Evolutionary conservation across 1,284 basidiomycete species (phyloP).

Genomic region (Pyrrhoderma noxium): DNA sequence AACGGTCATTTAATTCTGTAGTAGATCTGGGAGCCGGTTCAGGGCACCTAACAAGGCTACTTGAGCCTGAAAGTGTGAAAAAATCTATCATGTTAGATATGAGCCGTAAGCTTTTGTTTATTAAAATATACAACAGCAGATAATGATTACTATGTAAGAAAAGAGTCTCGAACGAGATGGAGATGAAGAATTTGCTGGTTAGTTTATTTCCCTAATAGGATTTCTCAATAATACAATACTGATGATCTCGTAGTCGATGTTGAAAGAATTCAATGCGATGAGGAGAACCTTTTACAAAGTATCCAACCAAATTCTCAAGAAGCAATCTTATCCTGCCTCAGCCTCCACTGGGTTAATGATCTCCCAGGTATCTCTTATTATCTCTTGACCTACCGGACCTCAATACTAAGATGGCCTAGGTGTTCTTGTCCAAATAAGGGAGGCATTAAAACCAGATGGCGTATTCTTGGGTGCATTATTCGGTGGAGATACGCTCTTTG

Average conservation of each 20-base stretch:
- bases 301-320: conserved; percentile 78
- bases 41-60: conserved; percentile 82
- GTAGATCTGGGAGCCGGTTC: conserved; percentile 94
- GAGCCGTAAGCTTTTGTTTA: conserved; percentile 52
- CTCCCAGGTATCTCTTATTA: conserved; percentile 64
- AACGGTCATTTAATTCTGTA: conserved; percentile 72
- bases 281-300: conserved; percentile 61
- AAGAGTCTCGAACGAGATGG: conserved; percentile 65
- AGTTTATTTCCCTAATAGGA: conserved; percentile 35
- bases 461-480: conserved; percentile 93
- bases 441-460: conserved; percentile 86
- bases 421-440: conserved; percentile 83
- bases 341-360: conserved; percentile 97
- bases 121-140: neutral
- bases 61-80: conserved; percentile 66
- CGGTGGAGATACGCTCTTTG: conserved; percentile 95
- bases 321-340: conserved; percentile 86
- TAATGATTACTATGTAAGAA: conserved; percentile 32
- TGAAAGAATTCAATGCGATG: conserved; percentile 68
- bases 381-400: neutral
- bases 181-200: conserved; percentile 72
- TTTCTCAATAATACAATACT: conserved; percentile 6
- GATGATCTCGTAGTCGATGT: conserved; percentile 48
- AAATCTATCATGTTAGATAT: conserved; percentile 86
- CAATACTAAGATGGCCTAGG: conserved; percentile 37